Base-by-base conservation (phyloP, 257 asterid genomes). In the Ophiorrhiza pumila region DNA sequence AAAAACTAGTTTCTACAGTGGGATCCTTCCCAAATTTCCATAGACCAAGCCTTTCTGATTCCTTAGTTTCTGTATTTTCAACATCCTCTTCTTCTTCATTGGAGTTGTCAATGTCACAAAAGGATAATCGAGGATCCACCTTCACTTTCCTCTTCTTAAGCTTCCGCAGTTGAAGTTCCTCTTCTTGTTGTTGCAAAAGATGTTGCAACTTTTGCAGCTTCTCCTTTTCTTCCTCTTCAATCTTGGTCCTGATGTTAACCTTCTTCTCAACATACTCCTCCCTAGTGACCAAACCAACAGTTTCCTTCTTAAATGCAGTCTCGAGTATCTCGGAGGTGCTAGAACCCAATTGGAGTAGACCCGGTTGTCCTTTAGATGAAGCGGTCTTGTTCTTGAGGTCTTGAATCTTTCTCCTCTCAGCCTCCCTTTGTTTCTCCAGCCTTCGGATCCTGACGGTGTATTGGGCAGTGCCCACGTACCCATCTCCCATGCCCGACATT, bases 401-500 rank as follows among this genome's bases (percentile, higher is more conserved):
- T 80, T 95, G 89, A 78, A 95, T 92, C 80, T 95, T 92, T 63
- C 89, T 89, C 79, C 98, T 90, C 90, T 95, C 99, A 15, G 98
- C 98, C 81, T 95, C 98, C 80, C 99, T 81, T 85, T 95, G 98
- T 88, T 95, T 95, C 87, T 95, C 97, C 72, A 95, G 85, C 82
- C 99, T 88, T 42, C 99, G 91, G 74, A 95, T 95, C 53, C 98
- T 87, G 64, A 90, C 98, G 60, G 87, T 89, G 79, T 95, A 97
- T 80, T 92, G 99, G 83, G 97, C 97, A 56, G 97, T 87, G 69
- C 99, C 99, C 71, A 92, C 99, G 75, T 95, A 95, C 13, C 99
- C 99, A 72, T 95, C 99, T 53, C 99, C 99, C 99, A 95, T 95
- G 1, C 98, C 99, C 84, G 99, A 87, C 99, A 92, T 92, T n/a